Base-by-base conservation (phyloP, 73 alveolate species). In the Blepharisma japonicum region DNA sequence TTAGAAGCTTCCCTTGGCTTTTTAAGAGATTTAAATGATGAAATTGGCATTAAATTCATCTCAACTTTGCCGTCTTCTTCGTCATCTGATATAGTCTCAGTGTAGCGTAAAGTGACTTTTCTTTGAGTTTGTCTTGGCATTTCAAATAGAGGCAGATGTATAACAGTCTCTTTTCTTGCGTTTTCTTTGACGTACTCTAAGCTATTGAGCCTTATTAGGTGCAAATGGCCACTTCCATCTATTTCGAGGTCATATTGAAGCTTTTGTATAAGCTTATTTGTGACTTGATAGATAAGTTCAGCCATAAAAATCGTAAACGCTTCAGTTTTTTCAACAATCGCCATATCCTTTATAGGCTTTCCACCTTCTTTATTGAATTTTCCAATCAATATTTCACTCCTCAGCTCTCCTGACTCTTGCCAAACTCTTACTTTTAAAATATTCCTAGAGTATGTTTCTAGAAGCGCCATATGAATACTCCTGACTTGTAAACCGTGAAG, bases 381-480 rank as follows among this genome's bases (percentile, higher is more conserved):
- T 14, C 18, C 14, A 20, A 61, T 25, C n/a, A 25, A 18, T 1
- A 61, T 25, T 61, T 61, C 74, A 8, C 47, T 61, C 4, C 18
- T 25, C 39, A 61, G 74, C 4, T 61, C 74, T 20, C 74, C 47
- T 8, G n/a, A n/a, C 47, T 14, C 47, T 14, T 61, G 14, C 2
- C 39, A 14, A 8, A 39, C 74, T 18, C 2, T 9, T 18, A 61
- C 39, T 2, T n/a, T 61, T 8, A 61, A 61, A 25, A 61, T 61
- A 14, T 61, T 39, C 47, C 47, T 61, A 1, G 14, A 20, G 23
- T n/a, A 61, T 8, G 39, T 61, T 14, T 32, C 42, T 32, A 32
- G 42, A 32, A 61, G 14, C n/a, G 74, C 74, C 74, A 61, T 61
- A 61, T 61, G 74, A 25, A 61, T 25, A 61, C 74, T 61, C 11